A percentile compares a stretch with the other conserved stretches of the same genome.
Conservation (phyloP, 805 yeast genomes). For the Candida ficus region DNA sequence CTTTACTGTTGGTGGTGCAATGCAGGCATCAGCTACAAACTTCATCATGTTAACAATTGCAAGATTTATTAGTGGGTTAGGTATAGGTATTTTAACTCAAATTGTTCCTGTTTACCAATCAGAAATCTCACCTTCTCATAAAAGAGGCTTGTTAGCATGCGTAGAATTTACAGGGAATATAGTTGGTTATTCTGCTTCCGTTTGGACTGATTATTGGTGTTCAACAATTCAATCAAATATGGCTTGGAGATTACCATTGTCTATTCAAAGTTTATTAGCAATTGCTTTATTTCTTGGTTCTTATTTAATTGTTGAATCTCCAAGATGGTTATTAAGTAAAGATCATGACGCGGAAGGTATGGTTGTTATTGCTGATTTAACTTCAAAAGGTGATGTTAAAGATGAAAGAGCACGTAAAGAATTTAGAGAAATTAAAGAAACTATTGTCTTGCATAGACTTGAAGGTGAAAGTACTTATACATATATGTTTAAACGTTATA, state of each 20-base stretch:
- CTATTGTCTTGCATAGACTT: slow-evolving; percentile 65
- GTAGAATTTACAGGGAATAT: slow-evolving; percentile 87
- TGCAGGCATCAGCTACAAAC: slow-evolving; percentile 59
- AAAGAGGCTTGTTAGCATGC: slow-evolving; percentile 80
- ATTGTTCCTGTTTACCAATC: slow-evolving; percentile 86
- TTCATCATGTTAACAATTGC: slow-evolving; percentile 63
- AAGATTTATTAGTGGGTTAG: slow-evolving; percentile 75
- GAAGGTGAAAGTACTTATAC: slow-evolving; percentile 76
- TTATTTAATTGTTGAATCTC: slow-evolving; percentile 76
- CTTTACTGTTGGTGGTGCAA: slow-evolving; percentile 71
- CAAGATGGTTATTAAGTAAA: slow-evolving; percentile 83
- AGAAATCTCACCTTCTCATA: slow-evolving; percentile 83
- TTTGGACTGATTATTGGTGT: slow-evolving; percentile 82
- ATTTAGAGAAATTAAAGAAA: slow-evolving; percentile 76
- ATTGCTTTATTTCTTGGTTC: slow-evolving; percentile 65
- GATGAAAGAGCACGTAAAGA: slow-evolving; percentile 65
- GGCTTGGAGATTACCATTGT: slow-evolving; percentile 78
- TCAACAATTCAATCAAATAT: slow-evolving; percentile 55
- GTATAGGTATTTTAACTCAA: slow-evolving; percentile 79
- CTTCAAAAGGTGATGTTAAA: slow-evolving; percentile 71
- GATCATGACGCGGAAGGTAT: slow-evolving; percentile 80
- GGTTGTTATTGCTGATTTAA: slow-evolving; percentile 77
- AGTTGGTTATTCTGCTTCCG: slow-evolving; percentile 73
- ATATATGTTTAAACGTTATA: slow-evolving; percentile 73
- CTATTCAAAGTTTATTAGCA: slow-evolving; percentile 74